These are phyloP conservation scores for Candida dajiaensis DNA, from an alignment of 805 yeast species.

Conservation along the genomic window DNA sequence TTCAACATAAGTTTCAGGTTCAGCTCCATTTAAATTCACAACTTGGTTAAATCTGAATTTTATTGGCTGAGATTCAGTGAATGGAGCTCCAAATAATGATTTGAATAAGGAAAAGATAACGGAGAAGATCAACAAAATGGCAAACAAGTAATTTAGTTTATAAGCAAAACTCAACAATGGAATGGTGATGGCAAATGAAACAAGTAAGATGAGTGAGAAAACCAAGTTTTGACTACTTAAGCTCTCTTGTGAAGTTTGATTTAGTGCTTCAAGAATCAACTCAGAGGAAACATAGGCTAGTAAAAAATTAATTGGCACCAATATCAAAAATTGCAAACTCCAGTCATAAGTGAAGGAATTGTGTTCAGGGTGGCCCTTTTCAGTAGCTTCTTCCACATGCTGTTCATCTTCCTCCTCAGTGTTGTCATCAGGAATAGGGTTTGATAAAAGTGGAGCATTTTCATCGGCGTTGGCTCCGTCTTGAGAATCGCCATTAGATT, in stretches of 20 bases:
- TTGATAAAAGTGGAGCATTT: conserved; percentile 30
- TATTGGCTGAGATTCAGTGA: conserved; percentile 55
- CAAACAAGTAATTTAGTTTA: conserved; percentile 52
- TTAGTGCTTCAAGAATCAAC: conserved; percentile 55
- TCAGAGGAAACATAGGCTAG: conserved; percentile 47
- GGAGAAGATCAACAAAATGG: conserved; percentile 33
- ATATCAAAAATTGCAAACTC: conserved; percentile 63
- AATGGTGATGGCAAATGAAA: conserved; percentile 33
- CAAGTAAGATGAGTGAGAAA: conserved; percentile 28
- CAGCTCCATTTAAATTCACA: conserved; percentile 37
- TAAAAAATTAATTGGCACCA: conserved; percentile 61
- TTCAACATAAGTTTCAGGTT: conserved; percentile 30
- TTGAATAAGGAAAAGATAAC: conserved; percentile 33
- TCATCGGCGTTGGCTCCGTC: conserved; percentile 18
- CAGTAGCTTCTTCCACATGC: conserved; percentile 2
- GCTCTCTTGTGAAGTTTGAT: conserved; percentile 70
- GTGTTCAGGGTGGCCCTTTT: conserved; percentile 17
- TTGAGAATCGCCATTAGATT: background rate
- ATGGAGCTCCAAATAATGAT: conserved; percentile 46
- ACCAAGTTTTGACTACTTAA: conserved; percentile 34
- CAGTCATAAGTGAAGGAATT: conserved; percentile 65
- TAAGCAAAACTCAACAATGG: conserved; percentile 67
- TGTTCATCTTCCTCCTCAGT: conserved; percentile 10
- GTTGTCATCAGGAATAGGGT: conserved; percentile 12
- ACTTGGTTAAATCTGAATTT: conserved; percentile 67